Evolutionary conservation across 2,329 filamentous ascomycete species (phyloP), one percentile per base, ranked within the genome.

Genomic region (Talaromyces sp.): DNA sequence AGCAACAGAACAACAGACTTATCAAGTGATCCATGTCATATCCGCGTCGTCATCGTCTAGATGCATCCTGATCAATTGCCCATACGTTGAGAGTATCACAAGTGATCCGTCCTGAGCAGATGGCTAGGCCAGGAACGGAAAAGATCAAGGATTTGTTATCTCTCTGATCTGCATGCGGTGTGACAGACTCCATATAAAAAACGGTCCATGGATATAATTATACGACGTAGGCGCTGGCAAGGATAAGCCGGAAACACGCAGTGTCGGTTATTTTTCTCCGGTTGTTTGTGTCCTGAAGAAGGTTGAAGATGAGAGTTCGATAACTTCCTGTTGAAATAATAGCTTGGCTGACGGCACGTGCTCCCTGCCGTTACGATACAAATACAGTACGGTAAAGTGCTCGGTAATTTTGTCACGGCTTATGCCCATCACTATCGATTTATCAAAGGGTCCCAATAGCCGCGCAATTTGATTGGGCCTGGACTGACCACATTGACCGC

Each of bases 341-440:
- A 45, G 22, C n/a, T 19, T 31, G 25, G 31, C 31, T 11, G 43
- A 33, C 28, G 19, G 45, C 43, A 46, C 43, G 43, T 46, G 43
- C 43, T 46, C 6, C 4, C n/a, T 19, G 43, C 15, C 43, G 25
- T 46, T 31, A 33, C 17, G 19, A 48, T 35, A 48, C 45, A 25
- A 33, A 35, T 48, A 19, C 25, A 19, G 28, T 33, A 13, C 17
- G 15, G 43, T 46, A 33, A 35, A 19, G 28, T 10, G 9, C 25
- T 31, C 43, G n/a, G 15, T 46, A 46, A 33, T 46, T n/a, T n/a
- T 28, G 45, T 48, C 19, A 33, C 28, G 28, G 13, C 17, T 48
- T 13, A 48, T 48, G 45, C 19, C 45, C 28, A 48, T 48, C 45
- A 48, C 33, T 48, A 48, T 48, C 45, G 33, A n/a, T n/a, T n/a